phyloP scores from a whole-genome alignment of 768 basidiomycete species.

The Tricholoma sp. region DNA sequence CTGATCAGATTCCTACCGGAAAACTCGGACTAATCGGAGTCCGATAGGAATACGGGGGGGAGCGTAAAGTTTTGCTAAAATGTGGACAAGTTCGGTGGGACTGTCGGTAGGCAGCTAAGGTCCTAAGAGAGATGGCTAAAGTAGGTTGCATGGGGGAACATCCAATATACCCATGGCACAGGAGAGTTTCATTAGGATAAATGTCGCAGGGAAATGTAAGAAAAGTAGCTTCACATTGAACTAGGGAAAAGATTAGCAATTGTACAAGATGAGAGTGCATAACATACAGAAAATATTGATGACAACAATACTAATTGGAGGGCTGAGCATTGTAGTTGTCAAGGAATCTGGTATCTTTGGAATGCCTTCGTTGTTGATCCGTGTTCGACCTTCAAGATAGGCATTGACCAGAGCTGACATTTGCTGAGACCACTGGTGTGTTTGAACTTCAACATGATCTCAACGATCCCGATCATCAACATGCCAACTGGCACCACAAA shows the following conservation, averaged over 20 bases:
- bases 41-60: too few relatives aligned
- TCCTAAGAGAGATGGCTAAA: conserved; percentile 3
- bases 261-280: background rate
- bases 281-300: background rate
- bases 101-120: conserved; percentile 3
- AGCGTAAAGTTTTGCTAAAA: too few relatives aligned
- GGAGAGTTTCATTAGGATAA: conserved; percentile 6
- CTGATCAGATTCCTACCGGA: too few relatives aligned
- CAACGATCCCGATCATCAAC: conserved; percentile 1
- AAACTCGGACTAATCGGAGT: too few relatives aligned
- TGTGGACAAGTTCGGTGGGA: conserved; percentile 5
- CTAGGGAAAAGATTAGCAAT: background rate
- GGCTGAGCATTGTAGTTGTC: background rate
- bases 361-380: background rate
- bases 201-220: background rate
- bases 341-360: background rate
- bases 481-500: background rate
- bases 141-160: conserved; percentile 6
- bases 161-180: conserved; percentile 6
- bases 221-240: background rate
- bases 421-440: background rate
- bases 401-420: background rate
- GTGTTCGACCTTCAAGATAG: conserved; percentile 2
- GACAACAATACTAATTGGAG: background rate
- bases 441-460: conserved; percentile 5